Base-by-base conservation (phyloP, 2,329 filamentous ascomycete species). In the Aureobasidium sp. region DNA sequence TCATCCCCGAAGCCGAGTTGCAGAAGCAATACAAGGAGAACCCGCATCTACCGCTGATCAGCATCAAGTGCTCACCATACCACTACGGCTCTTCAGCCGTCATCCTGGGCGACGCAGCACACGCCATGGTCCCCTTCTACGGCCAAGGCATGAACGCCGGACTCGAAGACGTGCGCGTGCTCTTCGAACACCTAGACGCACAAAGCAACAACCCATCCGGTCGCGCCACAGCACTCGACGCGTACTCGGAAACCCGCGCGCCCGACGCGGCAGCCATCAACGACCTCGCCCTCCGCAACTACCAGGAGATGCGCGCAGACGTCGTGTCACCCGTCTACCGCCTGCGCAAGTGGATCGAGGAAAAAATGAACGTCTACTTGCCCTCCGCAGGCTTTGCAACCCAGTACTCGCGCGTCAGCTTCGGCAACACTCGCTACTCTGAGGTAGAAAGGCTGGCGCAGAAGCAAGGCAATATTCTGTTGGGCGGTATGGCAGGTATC, bases 101-200 rank as follows among this genome's bases (percentile, higher is more conserved):
- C 64, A 90, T 99, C 53, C 73, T 99, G 39, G 94, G 94, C 63
- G 94, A 99, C 72, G 91, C 94, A 8, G 92, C 94, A 0, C 94
- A 99, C 73, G 94, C 95, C 62, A 97, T 99, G 87, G 91, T 99
- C 0, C 94, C 94, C 0, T 99, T 99, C 75, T 99, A 97, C 74
- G 94, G 94, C 0, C 94, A 99, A 74, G 94, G 94, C 41, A 95
- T 99, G 87, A 99, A 99, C 71, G 89, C 94, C 0, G 94, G 94
- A 0, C 84, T 99, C 45, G 94, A 99, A 77, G 93, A 97, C 69
- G 91, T 99, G 14, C 86, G 89, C 8, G 86, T 96, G 5, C 83
- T 99, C 0, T 99, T 96, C 75, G 84, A 87, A 0, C 81, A 88
- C 47, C 80, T 97, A 1, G 92, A 97, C 75, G 83, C 84, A 67